These are phyloP conservation scores for Monsonia emarginata DNA, from an alignment of 441 rosid species.

Conservation along the genomic window DNA sequence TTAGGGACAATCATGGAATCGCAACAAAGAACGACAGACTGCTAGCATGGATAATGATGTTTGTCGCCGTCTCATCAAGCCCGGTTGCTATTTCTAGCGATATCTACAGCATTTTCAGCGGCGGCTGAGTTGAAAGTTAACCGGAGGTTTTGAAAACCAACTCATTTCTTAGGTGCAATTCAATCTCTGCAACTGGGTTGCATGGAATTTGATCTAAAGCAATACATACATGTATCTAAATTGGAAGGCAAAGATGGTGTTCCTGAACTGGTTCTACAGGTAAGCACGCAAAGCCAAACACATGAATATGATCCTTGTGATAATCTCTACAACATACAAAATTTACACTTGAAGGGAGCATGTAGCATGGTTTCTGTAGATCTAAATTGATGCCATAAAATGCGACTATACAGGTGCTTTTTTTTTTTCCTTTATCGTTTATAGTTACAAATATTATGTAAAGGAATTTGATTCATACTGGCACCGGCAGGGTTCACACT, in stretches of 20 bases:
- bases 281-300: background rate
- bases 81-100: slow-evolving; percentile 45
- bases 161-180: background rate
- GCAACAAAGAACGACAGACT: slow-evolving; percentile 43
- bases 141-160: background rate
- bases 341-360: background rate
- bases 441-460: background rate
- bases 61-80: slow-evolving; percentile 43
- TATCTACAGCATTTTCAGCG: slow-evolving; percentile 31
- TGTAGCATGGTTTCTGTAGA: background rate
- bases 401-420: background rate
- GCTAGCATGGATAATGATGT: slow-evolving; percentile 44
- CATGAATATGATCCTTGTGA: background rate
- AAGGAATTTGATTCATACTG: background rate
- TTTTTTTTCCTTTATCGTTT: too few relatives aligned
- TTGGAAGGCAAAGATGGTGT: background rate
- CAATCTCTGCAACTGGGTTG: background rate
- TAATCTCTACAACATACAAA: background rate
- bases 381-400: background rate
- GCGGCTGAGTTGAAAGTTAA: background rate
- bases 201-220: background rate
- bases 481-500: too few relatives aligned
- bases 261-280: background rate
- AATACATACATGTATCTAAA: background rate
- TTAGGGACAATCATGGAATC: slow-evolving; percentile 44